These are phyloP conservation scores for Macrotyloma uniflorum DNA, from an alignment of 306 rosid genomes.

Conservation along the genomic window DNA sequence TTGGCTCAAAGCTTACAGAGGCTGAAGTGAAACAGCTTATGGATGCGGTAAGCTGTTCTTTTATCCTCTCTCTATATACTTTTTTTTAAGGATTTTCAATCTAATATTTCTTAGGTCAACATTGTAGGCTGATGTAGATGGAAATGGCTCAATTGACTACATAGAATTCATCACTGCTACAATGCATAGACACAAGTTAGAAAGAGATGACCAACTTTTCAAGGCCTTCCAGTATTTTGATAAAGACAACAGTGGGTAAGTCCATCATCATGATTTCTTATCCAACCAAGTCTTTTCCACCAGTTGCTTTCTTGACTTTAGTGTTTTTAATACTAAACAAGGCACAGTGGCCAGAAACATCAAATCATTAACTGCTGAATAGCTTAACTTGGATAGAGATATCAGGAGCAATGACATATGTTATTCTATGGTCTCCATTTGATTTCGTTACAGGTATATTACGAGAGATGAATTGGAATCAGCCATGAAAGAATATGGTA, in stretches of 20 bases:
- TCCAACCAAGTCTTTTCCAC: neutral
- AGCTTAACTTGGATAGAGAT: neutral
- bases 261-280: constrained; percentile 29
- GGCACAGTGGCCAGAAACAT: neutral
- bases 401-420: neutral
- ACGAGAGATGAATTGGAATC: constrained; percentile 82
- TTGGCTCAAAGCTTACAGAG: constrained; percentile 88
- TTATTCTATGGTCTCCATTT: constrained; percentile 5
- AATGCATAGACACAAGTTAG: constrained; percentile 90
- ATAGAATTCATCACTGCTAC: constrained; percentile 93
- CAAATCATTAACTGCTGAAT: constrained; percentile 4
- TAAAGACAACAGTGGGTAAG: constrained; percentile 84
- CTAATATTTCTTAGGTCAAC: neutral
- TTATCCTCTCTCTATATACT: neutral
- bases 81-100: neutral
- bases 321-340: neutral
- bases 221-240: constrained; percentile 92
- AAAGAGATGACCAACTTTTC: constrained; percentile 83
- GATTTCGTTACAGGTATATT: constrained; percentile 60
- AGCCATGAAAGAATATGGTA: constrained; percentile 92
- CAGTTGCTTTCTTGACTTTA: neutral
- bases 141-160: constrained; percentile 85
- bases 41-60: constrained; percentile 79
- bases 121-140: constrained; percentile 92
- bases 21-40: constrained; percentile 87